Evolutionary conservation across 2,329 filamentous ascomycete genomes (phyloP), one percentile per base, ranked within the genome.

Genomic region (Microdochium bolleyi): DNA sequence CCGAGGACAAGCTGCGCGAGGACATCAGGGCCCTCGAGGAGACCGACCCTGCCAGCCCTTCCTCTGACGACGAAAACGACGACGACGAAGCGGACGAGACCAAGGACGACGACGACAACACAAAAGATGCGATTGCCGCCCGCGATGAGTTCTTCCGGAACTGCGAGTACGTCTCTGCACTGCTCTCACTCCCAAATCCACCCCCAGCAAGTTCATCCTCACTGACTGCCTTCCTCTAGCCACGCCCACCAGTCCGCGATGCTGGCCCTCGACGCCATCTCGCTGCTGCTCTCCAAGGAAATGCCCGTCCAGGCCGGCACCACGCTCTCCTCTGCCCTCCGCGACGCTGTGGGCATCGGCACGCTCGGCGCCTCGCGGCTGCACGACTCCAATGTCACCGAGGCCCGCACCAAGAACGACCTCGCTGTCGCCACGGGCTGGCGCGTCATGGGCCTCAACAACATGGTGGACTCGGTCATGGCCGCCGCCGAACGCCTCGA

Each of bases 251-350:
- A 86, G 58, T 79, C 82, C 52, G 78, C 85, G 41, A 76, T 87
- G 64, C 77, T 88, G 55, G 83, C 85, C 7, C 82, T 95, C 61
- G 89, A 96, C 66, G 89, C 92, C 61, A 73, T 95, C 53, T 95
- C 91, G 27, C 79, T 95, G 7, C 76, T 95, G 1, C 76, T 94
- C 16, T 89, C 89, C n/a, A 92, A 91, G 66, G 82, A 94, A 63
- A 76, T 76, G n/a, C 87, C 89, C 0, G 81, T 79, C 9, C 82
- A 85, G 57, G 88, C 86, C 4, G 77, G 83, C 59, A 68, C 75
- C 49, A 89, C 89, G 3, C 79, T 96, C 56, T 90, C 88, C 1
- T 78, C 82, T 14, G 76, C 75, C 21, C 73, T 95, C 21, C 88
- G 88, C 62, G 78, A 88, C 10, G 75, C 81, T 56, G 82, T 89